Conservation (phyloP, 2,329 filamentous ascomycete species). For the Beauveria asiatica region DNA sequence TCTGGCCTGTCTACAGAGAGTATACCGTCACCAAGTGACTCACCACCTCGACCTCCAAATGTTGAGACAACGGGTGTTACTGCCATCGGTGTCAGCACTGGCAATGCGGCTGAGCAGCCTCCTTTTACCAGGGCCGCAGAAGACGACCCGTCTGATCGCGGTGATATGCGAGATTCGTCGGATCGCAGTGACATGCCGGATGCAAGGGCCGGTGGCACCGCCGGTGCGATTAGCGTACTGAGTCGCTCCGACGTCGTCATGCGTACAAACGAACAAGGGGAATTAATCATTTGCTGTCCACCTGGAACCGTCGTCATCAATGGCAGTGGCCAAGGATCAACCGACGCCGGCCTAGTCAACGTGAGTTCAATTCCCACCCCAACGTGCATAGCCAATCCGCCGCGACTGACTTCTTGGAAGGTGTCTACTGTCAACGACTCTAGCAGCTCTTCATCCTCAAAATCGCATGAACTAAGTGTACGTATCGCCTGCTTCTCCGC, state of each 20-base stretch:
- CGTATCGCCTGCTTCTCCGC: neutral
- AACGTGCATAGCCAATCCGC: neutral
- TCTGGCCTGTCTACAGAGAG: constrained; percentile 7
- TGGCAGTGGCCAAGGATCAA: neutral
- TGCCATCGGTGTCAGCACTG: too few relatives aligned
- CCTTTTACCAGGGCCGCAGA: constrained; percentile 6
- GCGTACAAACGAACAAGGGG: constrained; percentile 6
- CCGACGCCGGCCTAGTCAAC: neutral
- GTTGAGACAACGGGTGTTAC: neutral
- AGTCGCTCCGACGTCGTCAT: constrained; percentile 7
- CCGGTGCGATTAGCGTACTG: neutral
- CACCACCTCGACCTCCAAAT: constrained; percentile 1
- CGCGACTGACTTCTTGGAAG: constrained; percentile 17
- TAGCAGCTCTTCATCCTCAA: constrained; percentile 10
- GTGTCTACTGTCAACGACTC: constrained; percentile 10
- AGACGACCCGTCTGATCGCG: neutral
- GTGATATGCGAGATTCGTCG: neutral
- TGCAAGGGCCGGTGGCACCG: neutral
- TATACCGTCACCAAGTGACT: constrained; percentile 8
- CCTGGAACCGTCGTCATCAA: constrained; percentile 8
- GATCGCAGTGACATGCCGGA: neutral
- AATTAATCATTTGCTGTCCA: constrained; percentile 12
- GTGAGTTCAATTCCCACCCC: constrained; percentile 11
- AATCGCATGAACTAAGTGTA: constrained; percentile 15
- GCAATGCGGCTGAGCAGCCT: neutral